Conservation (phyloP, 2,329 filamentous ascomycete genomes). For the Colletotrichum aenigma region DNA sequence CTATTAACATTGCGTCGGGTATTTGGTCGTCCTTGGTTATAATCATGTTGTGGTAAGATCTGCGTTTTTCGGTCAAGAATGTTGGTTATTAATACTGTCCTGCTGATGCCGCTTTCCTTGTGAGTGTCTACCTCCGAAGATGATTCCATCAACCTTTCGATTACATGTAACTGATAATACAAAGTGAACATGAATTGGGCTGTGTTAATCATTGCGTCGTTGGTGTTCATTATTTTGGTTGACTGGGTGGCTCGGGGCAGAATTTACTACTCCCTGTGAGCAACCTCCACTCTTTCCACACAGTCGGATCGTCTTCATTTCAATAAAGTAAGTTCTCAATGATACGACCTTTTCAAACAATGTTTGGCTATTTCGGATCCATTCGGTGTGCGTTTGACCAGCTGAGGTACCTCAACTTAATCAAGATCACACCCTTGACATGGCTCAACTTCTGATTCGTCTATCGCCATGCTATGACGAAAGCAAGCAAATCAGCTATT, state of each 20-base stretch:
- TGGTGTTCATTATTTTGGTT: background rate
- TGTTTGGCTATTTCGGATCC: background rate
- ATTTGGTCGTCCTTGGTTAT: background rate
- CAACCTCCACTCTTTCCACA: background rate
- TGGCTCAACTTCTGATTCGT: background rate
- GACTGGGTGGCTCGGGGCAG: background rate
- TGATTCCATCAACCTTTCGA: background rate
- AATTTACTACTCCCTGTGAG: background rate
- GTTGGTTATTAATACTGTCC: background rate
- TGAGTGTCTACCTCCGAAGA: background rate
- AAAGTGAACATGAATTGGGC: background rate
- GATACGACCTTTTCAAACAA: background rate
- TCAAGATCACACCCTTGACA: background rate
- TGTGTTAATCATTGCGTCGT: background rate
- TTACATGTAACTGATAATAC: background rate
- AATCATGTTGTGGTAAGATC: background rate
- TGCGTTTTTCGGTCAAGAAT: background rate
- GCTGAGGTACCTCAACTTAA: background rate
- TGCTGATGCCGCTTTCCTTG: background rate
- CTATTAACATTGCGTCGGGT: background rate
- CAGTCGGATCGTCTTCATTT: background rate
- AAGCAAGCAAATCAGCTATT: background rate
- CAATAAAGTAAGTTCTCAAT: fast-evolving
- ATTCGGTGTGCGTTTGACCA: background rate
- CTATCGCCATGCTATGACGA: background rate